Base-by-base conservation (phyloP, 176 grass and related monocot genomes). In the Cenchrus fungigraminus region DNA sequence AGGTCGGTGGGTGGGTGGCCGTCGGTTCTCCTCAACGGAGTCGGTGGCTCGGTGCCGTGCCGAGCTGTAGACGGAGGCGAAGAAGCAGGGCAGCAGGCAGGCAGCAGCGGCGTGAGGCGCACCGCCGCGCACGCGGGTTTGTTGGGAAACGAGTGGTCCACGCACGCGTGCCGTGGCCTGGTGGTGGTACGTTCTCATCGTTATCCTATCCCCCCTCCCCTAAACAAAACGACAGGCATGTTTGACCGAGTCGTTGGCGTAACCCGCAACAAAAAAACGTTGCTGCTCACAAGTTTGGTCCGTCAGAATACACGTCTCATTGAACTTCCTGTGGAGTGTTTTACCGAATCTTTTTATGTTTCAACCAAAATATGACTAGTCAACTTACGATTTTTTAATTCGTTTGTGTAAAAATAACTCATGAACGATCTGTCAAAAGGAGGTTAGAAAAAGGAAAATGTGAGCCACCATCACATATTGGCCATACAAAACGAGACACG, bases 11-110 rank as follows among this genome's bases (percentile, higher is more conserved):
- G 71, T 61, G 57, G 3, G 43, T 4, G 43, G 20, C 2, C 53
- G 45, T 6, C 42, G 43, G 46, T 19, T 65, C 44, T 44, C 9
- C 55, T 8, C 20, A 8, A 9, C 76, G 42, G 58, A 63, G 57
- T 63, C 76, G 76, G 76, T 29, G 19, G 1, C 73, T 62, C 76
- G 76, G 76, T 47, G 19, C 8, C 73, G 51, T 14, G 25, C 34
- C 74, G 31, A 32, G 25, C 12, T 3, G 71, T 3, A 44, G 0
- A 37, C 8, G 51, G 51, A 42, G 31, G 37, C 73, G 73, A 57
- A 76, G 28, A 51, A 25, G 25, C 25, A 25, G 25, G 25, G 25
- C 25, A 25, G 25, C 25, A 25, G 25, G 25, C 25, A 25, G 25
- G 25, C 25, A 51, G 49, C 4, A 44, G 43, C 43, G 6, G 43